Percentiles rank a stretch among this genome's conserved stretches.
These are phyloP conservation scores for Xylariaceae sp. DNA, from an alignment of 2,329 filamentous ascomycete species.

Conservation along the genomic window DNA sequence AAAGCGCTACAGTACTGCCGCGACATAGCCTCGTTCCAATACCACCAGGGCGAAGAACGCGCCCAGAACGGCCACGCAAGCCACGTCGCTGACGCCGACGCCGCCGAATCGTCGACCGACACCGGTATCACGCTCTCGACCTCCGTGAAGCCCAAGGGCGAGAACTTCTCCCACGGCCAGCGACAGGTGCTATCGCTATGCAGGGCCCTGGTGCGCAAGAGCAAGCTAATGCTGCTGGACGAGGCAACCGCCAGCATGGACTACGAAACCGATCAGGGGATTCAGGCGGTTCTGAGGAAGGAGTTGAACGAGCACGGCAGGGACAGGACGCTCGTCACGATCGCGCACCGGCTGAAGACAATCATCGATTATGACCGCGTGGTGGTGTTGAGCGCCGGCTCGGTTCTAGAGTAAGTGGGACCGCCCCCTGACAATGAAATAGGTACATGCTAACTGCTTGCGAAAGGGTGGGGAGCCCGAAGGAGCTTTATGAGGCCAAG, in stretches of 20 bases:
- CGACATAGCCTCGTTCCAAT: slow-evolving; percentile 52
- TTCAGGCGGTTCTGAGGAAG: slow-evolving; percentile 55
- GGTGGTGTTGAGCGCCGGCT: slow-evolving; percentile 58
- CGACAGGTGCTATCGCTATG: slow-evolving; percentile 61
- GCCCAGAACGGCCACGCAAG: slow-evolving; percentile 27
- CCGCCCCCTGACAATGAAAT: neutral
- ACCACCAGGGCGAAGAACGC: slow-evolving; percentile 25
- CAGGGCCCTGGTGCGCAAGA: slow-evolving; percentile 56
- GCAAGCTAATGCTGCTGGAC: slow-evolving; percentile 59
- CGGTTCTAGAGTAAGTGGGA: slow-evolving; percentile 53
- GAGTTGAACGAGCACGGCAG: slow-evolving; percentile 50
- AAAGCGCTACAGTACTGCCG: slow-evolving; percentile 65
- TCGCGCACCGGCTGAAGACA: slow-evolving; percentile 60
- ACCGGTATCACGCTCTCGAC: slow-evolving; percentile 47
- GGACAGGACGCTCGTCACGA: slow-evolving; percentile 58
- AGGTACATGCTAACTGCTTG: slow-evolving; percentile 18
- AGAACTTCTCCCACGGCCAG: slow-evolving; percentile 61
- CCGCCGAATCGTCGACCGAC: slow-evolving; percentile 15
- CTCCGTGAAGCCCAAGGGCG: slow-evolving; percentile 53
- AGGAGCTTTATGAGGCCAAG: slow-evolving; percentile 47
- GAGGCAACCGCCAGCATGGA: slow-evolving; percentile 64
- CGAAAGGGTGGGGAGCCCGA: slow-evolving; percentile 48
- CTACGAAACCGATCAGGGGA: slow-evolving; percentile 58
- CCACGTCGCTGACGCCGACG: slow-evolving; percentile 23
- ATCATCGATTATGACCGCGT: slow-evolving; percentile 64